Percentiles rank a stretch among this genome's conserved stretches.
phyloP scores from a whole-genome alignment of 2,329 filamentous ascomycete species.

The Incumbomyces delicatus region DNA sequence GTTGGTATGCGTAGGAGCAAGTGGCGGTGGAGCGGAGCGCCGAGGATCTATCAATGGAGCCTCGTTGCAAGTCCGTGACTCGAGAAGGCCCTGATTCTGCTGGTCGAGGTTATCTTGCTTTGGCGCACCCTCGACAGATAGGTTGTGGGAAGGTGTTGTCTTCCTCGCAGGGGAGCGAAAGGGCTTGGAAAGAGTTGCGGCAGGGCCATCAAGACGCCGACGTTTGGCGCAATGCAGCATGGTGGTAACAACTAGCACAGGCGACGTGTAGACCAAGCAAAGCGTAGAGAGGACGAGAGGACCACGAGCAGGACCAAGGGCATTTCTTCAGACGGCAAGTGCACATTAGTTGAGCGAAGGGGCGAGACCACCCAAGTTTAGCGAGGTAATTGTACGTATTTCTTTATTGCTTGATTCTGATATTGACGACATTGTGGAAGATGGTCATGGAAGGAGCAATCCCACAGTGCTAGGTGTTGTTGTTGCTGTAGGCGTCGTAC shows the following conservation, averaged over 20 bases:
- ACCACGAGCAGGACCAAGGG: no score
- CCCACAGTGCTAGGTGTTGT: not conserved
- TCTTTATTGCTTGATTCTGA: no score
- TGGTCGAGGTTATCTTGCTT: conserved; percentile 5
- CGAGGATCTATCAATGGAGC: conserved; percentile 5
- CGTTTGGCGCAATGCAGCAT: conserved; percentile 44
- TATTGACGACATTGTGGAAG: not conserved
- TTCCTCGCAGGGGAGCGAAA: conserved; percentile 52
- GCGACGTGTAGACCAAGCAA: no score
- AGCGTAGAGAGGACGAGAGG: no score
- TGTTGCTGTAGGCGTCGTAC: no score
- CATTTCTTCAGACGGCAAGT: no score
- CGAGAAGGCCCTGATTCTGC: conserved; percentile 5
- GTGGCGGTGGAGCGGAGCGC: conserved; percentile 2
- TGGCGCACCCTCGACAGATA: not conserved
- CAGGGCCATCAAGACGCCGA: conserved; percentile 50
- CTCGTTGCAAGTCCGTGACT: conserved; percentile 12
- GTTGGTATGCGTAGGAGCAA: conserved; percentile 10
- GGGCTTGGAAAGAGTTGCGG: conserved; percentile 54
- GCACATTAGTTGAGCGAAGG: no score
- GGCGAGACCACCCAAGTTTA: no score
- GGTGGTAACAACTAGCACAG: not conserved
- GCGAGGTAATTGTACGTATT: not conserved
- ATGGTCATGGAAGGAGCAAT: not conserved
- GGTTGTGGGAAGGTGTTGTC: conserved; percentile 2